Evolutionary conservation across 2,329 filamentous ascomycete species (phyloP).

Genomic region (Ceratocystiopsis minuta): DNA sequence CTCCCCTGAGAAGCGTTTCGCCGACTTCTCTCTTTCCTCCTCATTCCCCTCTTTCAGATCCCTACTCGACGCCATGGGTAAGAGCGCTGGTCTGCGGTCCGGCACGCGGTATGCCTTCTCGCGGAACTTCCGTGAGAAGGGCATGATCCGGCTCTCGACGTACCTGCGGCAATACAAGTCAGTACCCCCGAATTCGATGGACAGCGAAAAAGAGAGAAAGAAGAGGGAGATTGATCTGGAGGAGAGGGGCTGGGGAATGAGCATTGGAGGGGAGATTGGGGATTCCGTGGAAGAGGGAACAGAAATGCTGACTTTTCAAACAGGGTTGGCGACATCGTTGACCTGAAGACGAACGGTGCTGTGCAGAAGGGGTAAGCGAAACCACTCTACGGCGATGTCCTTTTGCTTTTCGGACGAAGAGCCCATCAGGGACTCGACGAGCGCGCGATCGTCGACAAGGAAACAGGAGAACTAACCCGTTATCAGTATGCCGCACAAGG

Average conservation of each 20-base stretch:
- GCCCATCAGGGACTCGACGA: not conserved
- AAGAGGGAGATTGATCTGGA: not conserved
- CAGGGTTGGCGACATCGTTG: conserved; percentile 94
- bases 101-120: conserved; percentile 91
- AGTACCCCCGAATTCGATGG: conserved; percentile 13
- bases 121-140: conserved; percentile 86
- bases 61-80: conserved; percentile 45
- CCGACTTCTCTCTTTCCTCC: not conserved
- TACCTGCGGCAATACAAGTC: conserved; percentile 90
- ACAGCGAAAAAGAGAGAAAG: conserved; percentile 1
- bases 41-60: not conserved
- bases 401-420: not conserved
- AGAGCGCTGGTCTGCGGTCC: conserved; percentile 71
- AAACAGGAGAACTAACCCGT: conserved; percentile 6
- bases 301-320: conserved; percentile 9
- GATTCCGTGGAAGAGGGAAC: conserved; percentile 10
- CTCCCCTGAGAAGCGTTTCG: not conserved
- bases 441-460: not conserved
- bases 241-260: not conserved
- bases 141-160: conserved; percentile 80
- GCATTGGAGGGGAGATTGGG: too few species aligned
- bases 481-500: conserved; percentile 88
- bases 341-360: conserved; percentile 97
- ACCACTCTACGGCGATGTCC: not conserved
- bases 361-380: conserved; percentile 82